phyloP scores from a whole-genome alignment of 768 basidiomycete species.

The Phlebiopsis flavidoalba region DNA sequence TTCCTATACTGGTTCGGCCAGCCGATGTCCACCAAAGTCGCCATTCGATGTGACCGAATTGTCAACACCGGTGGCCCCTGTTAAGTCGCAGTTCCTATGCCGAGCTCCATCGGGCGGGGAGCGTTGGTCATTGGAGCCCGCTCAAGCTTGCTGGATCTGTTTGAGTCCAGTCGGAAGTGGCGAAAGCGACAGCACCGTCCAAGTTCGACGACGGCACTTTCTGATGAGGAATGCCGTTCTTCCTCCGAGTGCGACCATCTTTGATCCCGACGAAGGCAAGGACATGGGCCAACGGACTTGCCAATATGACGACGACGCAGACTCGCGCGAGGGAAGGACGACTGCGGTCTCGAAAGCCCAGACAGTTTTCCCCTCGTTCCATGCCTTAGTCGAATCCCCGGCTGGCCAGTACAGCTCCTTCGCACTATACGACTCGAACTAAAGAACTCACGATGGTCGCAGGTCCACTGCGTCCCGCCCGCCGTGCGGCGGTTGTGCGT shows the following conservation, averaged over 20 bases:
- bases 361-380: too few species aligned
- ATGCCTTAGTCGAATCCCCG: neutral
- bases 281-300: constrained; percentile 5
- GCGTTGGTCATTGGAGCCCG: too few species aligned
- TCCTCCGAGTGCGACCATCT: constrained; percentile 11
- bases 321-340: constrained; percentile 2
- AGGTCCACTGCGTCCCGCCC: neutral
- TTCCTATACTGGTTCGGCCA: neutral
- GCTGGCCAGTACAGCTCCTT: neutral
- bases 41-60: neutral
- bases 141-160: neutral
- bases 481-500: neutral
- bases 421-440: neutral
- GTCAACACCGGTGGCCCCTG: neutral
- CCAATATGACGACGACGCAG: constrained; percentile 5
- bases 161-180: constrained; percentile 14
- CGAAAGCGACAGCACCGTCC: constrained; percentile 21
- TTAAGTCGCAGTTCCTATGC: neutral
- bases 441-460: neutral
- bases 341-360: neutral
- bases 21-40: neutral
- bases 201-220: constrained; percentile 17
- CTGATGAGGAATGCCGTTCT: constrained; percentile 15
- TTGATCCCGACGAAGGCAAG: constrained; percentile 11
- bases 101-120: neutral